Base-by-base conservation (phyloP, 2,329 filamentous ascomycete genomes). In the Aspergillus nomiae region DNA sequence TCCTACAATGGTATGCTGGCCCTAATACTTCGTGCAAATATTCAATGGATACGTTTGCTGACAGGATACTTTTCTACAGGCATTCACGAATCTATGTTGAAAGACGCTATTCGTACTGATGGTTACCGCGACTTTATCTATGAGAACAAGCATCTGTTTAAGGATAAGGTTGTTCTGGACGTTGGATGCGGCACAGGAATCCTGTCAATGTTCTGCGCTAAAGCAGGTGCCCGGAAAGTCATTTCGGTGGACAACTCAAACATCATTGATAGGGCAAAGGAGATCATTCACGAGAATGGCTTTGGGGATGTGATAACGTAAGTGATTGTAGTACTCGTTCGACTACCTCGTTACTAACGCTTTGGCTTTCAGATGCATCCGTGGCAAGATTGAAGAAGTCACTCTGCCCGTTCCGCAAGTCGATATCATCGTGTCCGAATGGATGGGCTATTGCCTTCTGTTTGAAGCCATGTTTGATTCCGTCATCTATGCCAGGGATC, bases 391-490 rank as follows among this genome's bases (percentile, higher is more conserved):
- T 64, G 94, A 98, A 77, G 93, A 97, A 69, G 91, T 96, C 60
- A 84, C 80, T 61, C 84, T 93, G 26, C 93, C 91, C 1, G 89
- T 94, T 9, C 83, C 88, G 59, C 83, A 94, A 73, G 94, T 97
- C 53, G 94, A 98, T 79, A 90, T 98, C 72, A 97, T 98, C 74
- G 90, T 98, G 64, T 96, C 92, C 63, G 94, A 98, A 78, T 98
- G 94, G 94, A 98, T 98, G 94, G 94, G 94, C 34, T 98, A 98
- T 76, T 92, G 90, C 67, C 85, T 97, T 21, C 85, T 97, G 7
- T 98, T 96, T 77, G 94, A 98, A 79, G 92, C 93, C 61, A 98
- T 98, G 94, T 87, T 98, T 32, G 92, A 95, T 67, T 96, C 92
- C 56, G 92, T 98, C 26, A 85, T 98, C 57, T 94, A 88, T 73